A percentile compares a stretch with the other conserved stretches of the same genome.
phyloP scores from a whole-genome alignment of 768 basidiomycete genomes.

The Tulasnella calospora region DNA sequence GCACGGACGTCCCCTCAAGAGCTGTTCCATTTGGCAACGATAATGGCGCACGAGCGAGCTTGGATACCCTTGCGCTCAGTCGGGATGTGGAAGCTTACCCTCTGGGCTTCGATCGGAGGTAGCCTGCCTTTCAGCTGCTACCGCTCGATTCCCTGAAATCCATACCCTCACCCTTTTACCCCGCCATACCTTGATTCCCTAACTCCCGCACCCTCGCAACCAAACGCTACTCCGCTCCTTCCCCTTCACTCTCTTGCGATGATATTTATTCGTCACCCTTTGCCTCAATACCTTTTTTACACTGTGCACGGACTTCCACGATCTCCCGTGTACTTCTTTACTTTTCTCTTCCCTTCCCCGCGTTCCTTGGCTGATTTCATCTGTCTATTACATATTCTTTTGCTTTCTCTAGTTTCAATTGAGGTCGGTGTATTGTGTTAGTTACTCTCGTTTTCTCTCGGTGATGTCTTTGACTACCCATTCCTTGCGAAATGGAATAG shows the following conservation, averaged over 20 bases:
- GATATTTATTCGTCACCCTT: not conserved
- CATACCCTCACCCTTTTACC: constrained; percentile 1
- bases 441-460: not conserved
- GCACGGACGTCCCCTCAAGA: constrained; percentile 64
- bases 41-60: constrained; percentile 51
- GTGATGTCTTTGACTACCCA: constrained; percentile 10
- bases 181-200: not conserved
- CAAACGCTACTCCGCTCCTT: not conserved
- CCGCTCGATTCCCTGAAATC: not conserved
- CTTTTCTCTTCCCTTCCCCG: not conserved
- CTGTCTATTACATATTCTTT: not conserved
- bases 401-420: constrained; percentile 1
- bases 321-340: not conserved
- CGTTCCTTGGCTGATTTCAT: not conserved
- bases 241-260: not conserved
- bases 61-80: constrained; percentile 80
- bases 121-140: not conserved
- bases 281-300: not conserved
- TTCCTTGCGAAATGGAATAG: not conserved
- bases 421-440: constrained; percentile 11
- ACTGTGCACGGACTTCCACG: not conserved
- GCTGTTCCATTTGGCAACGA: constrained; percentile 43
- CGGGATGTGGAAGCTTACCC: constrained; percentile 81
- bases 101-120: constrained; percentile 35
- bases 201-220: not conserved